Evolutionary conservation across 352 stramenopile species (phyloP).

Genomic region (Phytophthora crassamura): DNA sequence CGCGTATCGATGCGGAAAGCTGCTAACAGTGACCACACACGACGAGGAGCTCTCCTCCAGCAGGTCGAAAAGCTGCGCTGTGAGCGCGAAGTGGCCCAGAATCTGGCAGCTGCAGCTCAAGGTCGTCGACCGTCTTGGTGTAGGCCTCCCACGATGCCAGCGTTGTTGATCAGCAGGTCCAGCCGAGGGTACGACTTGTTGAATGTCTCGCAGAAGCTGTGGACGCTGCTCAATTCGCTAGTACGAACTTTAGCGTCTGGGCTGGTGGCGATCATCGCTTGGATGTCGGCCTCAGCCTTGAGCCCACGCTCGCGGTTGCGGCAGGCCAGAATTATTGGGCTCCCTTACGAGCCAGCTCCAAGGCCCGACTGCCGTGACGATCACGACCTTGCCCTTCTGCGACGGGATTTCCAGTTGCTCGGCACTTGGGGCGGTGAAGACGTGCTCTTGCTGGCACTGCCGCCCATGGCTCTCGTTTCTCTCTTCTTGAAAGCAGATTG

Average conservation of each 20-base stretch:
- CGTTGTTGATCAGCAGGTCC: no score
- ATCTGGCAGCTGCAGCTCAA: conserved; percentile 62
- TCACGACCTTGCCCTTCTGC: conserved; percentile 37
- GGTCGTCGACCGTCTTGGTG: conserved; percentile 41
- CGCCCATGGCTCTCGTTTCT: no score
- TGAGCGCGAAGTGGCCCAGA: conserved; percentile 64
- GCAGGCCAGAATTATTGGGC: no score
- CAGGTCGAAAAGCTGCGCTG: conserved; percentile 45
- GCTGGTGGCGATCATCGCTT: no score
- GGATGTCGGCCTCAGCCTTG: no score
- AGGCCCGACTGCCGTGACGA: no score
- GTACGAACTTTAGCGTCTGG: no score
- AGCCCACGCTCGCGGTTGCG: no score
- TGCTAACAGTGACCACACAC: conserved; percentile 55
- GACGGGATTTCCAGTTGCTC: conserved; percentile 42
- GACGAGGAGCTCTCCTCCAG: conserved; percentile 32
- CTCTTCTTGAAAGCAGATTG: conserved; percentile 1
- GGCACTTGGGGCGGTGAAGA: conserved; percentile 13
- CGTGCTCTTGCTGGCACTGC: conserved; percentile 12
- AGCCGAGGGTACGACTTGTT: no score
- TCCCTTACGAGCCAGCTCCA: no score
- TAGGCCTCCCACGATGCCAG: conserved; percentile 48
- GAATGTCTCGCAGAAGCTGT: no score
- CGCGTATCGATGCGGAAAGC: conserved; percentile 35
- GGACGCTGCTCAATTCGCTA: no score